These are phyloP conservation scores for Hypomontagnella submonticulosa DNA, from an alignment of 495 filamentous ascomycete species.

Conservation along the genomic window DNA sequence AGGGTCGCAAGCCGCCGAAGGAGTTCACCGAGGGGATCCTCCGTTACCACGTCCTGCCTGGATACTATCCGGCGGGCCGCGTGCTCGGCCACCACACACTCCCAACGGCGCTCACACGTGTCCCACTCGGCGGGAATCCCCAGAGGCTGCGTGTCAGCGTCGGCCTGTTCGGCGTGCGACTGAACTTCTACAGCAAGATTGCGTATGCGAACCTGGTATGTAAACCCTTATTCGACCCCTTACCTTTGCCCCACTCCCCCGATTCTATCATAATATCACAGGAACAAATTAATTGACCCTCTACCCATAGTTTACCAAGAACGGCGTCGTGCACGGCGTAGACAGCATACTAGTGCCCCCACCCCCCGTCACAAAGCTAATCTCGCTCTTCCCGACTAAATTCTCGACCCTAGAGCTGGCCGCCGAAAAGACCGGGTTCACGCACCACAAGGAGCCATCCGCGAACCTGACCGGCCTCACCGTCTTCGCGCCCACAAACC, in stretches of 20 bases:
- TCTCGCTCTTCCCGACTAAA: constrained; percentile 73
- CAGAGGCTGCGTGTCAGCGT: constrained; percentile 75
- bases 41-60: constrained; percentile 75
- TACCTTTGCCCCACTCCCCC: constrained; percentile 1
- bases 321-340: constrained; percentile 84
- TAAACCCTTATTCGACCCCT: constrained; percentile 6
- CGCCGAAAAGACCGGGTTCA: constrained; percentile 74
- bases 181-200: constrained; percentile 80
- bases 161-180: constrained; percentile 64
- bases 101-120: constrained; percentile 69
- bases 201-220: constrained; percentile 72
- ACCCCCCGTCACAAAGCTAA: constrained; percentile 64
- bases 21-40: constrained; percentile 73
- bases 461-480: constrained; percentile 60
- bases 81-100: constrained; percentile 74
- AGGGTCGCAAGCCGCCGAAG: constrained; percentile 63
- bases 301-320: constrained; percentile 62
- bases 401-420: constrained; percentile 83
- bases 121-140: constrained; percentile 65
- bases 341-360: constrained; percentile 79
- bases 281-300: constrained; percentile 23
- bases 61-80: constrained; percentile 67
- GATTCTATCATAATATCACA: background rate
- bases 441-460: constrained; percentile 43
- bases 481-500: constrained; percentile 80